Base-by-base conservation (phyloP, 2,329 filamentous ascomycete species). In the Coleophoma crateriformis region DNA sequence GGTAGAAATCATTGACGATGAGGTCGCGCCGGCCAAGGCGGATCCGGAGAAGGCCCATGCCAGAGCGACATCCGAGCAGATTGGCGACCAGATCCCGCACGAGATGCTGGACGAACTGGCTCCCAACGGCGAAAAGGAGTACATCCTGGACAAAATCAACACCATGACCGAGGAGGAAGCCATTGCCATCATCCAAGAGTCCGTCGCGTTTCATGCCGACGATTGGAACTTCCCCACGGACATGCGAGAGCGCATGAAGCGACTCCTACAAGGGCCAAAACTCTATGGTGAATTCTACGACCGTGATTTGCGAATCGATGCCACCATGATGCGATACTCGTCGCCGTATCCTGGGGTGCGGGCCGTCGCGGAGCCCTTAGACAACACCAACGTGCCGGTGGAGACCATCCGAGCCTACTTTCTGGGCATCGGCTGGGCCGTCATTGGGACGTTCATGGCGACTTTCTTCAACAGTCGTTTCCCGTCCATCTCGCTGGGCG, bases 221-320 rank as follows among this genome's bases (percentile, higher is more conserved):
- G 71, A 73, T 56, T 72, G 69, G 68, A 72, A 72, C 55, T 73
- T 73, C 37, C 71, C 71, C 0, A 56, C 64, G 2, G 67, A 70
- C 4, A 73, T 72, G 69, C 60, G 68, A 20, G 63, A 64, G n/a
- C 68, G 68, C 15, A 71, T 74, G 67, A 54, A 58, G 47, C 58
- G 57, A n/a, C 61, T 72, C 1, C 54, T 73, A 2, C 52, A 63
- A 11, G 71, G 70, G 0, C 63, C 61, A 1, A 70, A 73, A 51
- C 45, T 55, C 0, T 73, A 72, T 51, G 70, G 70, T 6, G 65
- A 68, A 7, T 65, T 64, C 33, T 73, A 71, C 46, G 69, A 68
- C 45, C 65, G 69, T 7, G 70, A 73, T 52, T 52, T 73, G 47
- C 58, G 68, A 34, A 63, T 71, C 45, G 69, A 72, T 45, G 70